These are phyloP conservation scores for Quercus glauca DNA, from an alignment of 306 rosid genomes.

Conservation along the genomic window DNA sequence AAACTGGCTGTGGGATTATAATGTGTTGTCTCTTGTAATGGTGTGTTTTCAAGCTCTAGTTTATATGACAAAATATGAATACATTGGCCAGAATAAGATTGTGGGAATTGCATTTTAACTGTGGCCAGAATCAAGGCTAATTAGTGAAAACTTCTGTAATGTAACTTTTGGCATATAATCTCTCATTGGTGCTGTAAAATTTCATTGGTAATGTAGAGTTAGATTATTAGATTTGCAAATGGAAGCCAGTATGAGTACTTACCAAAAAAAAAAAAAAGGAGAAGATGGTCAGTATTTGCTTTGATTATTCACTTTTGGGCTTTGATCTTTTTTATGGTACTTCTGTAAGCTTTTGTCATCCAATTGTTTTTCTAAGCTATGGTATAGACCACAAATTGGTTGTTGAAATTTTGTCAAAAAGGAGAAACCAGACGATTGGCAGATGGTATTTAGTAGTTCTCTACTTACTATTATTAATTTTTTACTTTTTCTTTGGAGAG, in stretches of 20 bases:
- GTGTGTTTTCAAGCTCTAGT: slow-evolving; percentile 9
- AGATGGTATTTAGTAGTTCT: neutral
- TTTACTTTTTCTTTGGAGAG: neutral
- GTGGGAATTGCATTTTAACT: neutral
- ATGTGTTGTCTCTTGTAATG: neutral
- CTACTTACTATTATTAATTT: neutral
- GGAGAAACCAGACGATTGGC: neutral
- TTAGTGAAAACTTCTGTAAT: neutral
- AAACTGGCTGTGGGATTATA: neutral
- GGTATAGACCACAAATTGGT: neutral
- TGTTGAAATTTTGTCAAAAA: neutral
- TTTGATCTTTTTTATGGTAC: neutral
- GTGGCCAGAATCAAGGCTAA: neutral
- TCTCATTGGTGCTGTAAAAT: neutral
- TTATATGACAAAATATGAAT: slow-evolving; percentile 9
- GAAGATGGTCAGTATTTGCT: neutral
- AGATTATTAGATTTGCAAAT: neutral
- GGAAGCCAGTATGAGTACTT: neutral
- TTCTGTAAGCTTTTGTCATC: neutral
- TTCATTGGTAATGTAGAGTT: neutral
- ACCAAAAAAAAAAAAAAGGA: too few relatives aligned
- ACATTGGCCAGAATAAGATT: slow-evolving; percentile 6
- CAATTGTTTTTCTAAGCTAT: neutral
- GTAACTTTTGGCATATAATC: neutral
- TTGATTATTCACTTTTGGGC: neutral